Evolutionary conservation across 805 yeast genomes (phyloP), one percentile per base, ranked within the genome.

Genomic region (Sugiyamaella qingdaonensis): DNA sequence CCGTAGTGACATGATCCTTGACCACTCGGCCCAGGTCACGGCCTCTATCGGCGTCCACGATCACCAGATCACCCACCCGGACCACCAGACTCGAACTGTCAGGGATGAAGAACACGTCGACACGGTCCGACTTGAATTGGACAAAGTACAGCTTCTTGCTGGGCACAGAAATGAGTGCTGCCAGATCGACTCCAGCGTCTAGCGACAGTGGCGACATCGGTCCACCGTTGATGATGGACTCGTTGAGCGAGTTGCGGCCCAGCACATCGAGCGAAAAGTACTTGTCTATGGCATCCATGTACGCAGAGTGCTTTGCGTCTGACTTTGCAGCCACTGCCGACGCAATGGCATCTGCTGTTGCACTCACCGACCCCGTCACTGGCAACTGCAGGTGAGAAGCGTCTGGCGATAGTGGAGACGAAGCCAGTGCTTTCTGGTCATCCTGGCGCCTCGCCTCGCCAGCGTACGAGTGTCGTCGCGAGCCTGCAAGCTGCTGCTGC

Each of bases 31-130:
- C 95, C 55, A 87, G 74, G 68, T 87, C 95, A 35, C 81, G 71
- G 35, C 95, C 95, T 33, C 95, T 73, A 63, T 87, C 95, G 1
- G 94, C 95, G 63, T 87, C 92, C 14, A 86, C 95, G 62, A 86
- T 80, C 13, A 88, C 92, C 62, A 85, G 74, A 63, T 85, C 90
- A 19, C 86, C 86, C 4, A 73, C 68, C 48, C 72, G 69, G 42
- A 82, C 67, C 32, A 58, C 61, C 27, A 68, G 60, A 19, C 67
- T 64, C 10, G 74, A 61, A 27, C 62, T 59, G 11, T 68, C 72
- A 1, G 88, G 82, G 18, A 84, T 68, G 63, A 80, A 81, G 62
- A 86, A 88, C 8, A 88, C 88, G 67, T 89, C 96, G 52, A 84
- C 70, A 42, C 97, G 74, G 8, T 89, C 88, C 29, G 85, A 81